Evolutionary conservation across 164 flowering plant species (phyloP).

Genomic region (Magnolia officinalis): DNA sequence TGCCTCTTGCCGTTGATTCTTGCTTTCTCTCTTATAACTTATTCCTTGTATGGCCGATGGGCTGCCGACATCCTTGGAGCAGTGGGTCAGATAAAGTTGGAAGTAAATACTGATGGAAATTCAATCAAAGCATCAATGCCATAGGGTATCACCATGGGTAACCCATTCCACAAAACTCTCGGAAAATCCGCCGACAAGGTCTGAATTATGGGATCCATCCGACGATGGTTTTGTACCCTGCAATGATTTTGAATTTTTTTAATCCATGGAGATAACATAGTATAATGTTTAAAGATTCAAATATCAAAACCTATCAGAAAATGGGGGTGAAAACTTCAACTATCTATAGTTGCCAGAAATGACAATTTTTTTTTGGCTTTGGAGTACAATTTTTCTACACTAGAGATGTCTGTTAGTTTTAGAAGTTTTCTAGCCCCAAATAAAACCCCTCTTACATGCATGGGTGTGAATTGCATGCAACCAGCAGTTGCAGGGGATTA

Average conservation of each 20-base stretch:
- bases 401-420: no score
- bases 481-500: no score
- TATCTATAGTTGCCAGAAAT: no score
- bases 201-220: conserved; percentile 17
- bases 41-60: not conserved
- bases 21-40: not conserved
- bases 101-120: not conserved
- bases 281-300: not conserved
- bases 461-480: no score
- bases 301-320: not conserved
- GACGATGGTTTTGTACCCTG: conserved; percentile 41
- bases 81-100: conserved; percentile 16
- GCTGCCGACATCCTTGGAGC: conserved; percentile 43
- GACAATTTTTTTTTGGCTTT: no score
- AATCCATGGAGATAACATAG: not conserved
- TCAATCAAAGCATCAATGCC: conserved; percentile 22
- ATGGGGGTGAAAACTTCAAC: no score
- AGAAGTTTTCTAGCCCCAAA: no score
- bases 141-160: conserved; percentile 43
- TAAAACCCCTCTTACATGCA: no score
- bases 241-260: not conserved
- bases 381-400: no score
- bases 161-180: conserved; percentile 67
- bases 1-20: conserved; percentile 6
- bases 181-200: conserved; percentile 31